Evolutionary conservation across 164 flowering plant genomes (phyloP).

Genomic region (Magnolia sinica): DNA sequence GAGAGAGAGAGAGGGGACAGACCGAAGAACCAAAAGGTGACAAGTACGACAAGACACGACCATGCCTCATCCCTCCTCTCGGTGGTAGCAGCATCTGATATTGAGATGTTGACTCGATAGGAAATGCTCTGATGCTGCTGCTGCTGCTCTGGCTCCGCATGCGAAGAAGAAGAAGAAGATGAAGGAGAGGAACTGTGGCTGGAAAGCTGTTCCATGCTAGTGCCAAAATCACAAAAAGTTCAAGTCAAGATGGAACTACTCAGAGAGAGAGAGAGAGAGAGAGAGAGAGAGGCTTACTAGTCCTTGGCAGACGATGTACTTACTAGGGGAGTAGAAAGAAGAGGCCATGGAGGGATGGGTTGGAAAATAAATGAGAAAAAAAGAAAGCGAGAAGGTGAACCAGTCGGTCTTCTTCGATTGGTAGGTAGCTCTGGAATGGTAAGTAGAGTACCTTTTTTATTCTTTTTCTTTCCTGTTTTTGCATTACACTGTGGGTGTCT

Average conservation of each 20-base stretch:
- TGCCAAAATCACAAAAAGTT: too few relatives aligned
- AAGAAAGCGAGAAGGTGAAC: neutral
- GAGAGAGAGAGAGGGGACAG: conserved; percentile 7
- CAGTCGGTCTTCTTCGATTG: neutral
- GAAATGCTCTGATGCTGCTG: conserved; percentile 19
- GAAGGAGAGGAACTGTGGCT: neutral
- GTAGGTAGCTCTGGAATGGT: neutral
- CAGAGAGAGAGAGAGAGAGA: neutral
- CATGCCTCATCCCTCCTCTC: conserved; percentile 40
- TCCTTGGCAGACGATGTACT: neutral
- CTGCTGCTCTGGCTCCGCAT: neutral
- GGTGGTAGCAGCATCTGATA: conserved; percentile 9
- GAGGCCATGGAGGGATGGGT: neutral
- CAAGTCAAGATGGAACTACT: neutral
- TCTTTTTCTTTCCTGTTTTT: neutral
- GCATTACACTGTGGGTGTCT: neutral
- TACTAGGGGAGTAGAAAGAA: neutral
- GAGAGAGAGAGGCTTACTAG: neutral
- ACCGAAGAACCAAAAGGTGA: conserved; percentile 69
- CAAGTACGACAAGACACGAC: conserved; percentile 45
- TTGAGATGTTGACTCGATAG: conserved; percentile 22
- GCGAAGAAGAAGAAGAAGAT: conserved; percentile 21
- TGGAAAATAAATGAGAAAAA: neutral
- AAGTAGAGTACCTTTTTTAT: neutral
- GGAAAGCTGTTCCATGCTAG: neutral